Percentiles rank a stretch among this genome's conserved stretches.
Conservation (phyloP, 305 asterid species). For the Solanum hybrid region DNA sequence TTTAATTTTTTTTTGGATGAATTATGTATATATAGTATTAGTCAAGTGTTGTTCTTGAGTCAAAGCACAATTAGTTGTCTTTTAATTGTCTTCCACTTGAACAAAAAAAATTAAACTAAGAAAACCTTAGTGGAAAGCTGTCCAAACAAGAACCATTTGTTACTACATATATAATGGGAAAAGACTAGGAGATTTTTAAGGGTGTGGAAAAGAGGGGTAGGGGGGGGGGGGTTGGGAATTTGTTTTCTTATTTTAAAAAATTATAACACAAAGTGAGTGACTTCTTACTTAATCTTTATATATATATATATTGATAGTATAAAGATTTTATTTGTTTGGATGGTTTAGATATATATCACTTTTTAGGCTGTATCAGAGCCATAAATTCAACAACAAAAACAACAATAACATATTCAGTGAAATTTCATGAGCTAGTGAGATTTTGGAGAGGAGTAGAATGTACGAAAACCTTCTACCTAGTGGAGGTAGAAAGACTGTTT, state of each 20-base stretch:
- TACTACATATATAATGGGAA: neutral
- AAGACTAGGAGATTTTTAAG: neutral
- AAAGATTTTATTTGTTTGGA: neutral
- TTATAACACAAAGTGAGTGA: neutral
- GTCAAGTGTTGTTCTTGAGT: neutral
- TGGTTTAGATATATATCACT: neutral
- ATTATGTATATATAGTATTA: neutral
- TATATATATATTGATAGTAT: too few species aligned
- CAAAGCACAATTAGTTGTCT: slow-evolving; percentile 13
- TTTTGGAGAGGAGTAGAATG: neutral
- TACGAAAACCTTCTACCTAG: too few species aligned
- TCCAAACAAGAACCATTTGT: slow-evolving; percentile 1
- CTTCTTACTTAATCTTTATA: neutral
- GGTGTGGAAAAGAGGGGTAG: neutral
- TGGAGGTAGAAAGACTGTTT: neutral
- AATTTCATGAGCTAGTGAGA: neutral
- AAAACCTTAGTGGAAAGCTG: neutral
- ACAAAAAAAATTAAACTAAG: neutral
- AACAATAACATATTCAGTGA: neutral
- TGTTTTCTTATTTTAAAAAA: neutral
- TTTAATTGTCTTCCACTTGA: neutral
- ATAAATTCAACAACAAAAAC: neutral
- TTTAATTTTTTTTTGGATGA: neutral
- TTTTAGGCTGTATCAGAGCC: neutral
- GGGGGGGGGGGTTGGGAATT: neutral